A percentile compares a stretch with the other conserved stretches of the same genome.
phyloP scores from a whole-genome alignment of 2,329 filamentous ascomycete genomes.

The Sporothrix protearum region DNA sequence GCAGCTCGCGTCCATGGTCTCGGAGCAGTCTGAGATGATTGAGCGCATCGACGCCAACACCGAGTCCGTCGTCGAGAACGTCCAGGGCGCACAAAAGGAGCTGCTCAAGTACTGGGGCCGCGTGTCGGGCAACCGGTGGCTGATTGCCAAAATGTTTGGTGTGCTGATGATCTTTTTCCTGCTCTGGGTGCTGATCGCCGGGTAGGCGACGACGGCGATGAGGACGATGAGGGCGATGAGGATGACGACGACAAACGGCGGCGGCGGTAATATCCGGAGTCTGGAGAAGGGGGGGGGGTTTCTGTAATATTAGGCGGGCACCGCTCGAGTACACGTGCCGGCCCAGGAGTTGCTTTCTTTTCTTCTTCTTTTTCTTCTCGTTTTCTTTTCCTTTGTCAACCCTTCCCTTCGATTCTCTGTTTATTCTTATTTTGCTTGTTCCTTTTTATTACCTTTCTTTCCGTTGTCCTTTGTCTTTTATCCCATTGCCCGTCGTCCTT shows the following conservation, averaged over 20 bases:
- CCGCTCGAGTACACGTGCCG: not conserved
- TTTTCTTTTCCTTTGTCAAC: not conserved
- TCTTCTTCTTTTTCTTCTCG: not conserved
- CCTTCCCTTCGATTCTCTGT: not conserved
- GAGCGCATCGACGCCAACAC: constrained; percentile 47
- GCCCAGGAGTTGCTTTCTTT: not conserved
- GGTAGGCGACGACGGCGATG: constrained; percentile 35
- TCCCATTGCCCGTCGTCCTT: too few species aligned
- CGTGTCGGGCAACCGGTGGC: constrained; percentile 91
- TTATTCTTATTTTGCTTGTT: not conserved
- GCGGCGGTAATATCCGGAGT: not conserved
- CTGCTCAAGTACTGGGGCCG: constrained; percentile 95
- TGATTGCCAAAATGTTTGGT: constrained; percentile 83
- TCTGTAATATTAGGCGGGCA: constrained; percentile 26
- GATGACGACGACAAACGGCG: not conserved
- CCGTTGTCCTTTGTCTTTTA: not conserved
- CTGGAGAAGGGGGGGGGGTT: constrained; percentile 13
- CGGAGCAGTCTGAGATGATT: constrained; percentile 96
- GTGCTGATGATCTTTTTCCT: constrained; percentile 93
- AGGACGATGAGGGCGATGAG: not conserved
- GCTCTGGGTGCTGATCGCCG: constrained; percentile 66
- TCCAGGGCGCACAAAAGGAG: constrained; percentile 93
- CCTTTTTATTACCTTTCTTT: not conserved
- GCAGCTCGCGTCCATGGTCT: constrained; percentile 89
- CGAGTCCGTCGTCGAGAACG: constrained; percentile 96